Percentiles rank a stretch among this genome's conserved stretches.
These are phyloP conservation scores for Carex sylvatica DNA, from an alignment of 202 grass and related monocot species.

Conservation along the genomic window DNA sequence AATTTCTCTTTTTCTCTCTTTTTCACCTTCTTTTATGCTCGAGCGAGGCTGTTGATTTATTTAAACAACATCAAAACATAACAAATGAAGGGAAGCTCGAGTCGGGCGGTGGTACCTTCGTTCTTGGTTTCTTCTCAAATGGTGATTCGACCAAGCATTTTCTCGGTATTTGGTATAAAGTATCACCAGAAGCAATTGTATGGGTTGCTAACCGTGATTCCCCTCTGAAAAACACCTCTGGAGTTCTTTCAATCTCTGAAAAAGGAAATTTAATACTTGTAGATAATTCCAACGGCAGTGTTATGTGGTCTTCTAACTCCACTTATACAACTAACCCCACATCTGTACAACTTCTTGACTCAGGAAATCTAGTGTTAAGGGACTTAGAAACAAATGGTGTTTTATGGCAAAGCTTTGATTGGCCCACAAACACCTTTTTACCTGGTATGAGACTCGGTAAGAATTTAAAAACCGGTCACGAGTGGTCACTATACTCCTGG, in stretches of 20 bases:
- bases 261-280: constrained; percentile 39
- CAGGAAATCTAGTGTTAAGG: constrained; percentile 34
- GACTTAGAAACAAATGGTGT: not conserved
- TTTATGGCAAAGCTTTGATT: constrained; percentile 42
- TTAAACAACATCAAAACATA: constrained; percentile 24
- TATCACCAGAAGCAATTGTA: constrained; percentile 44
- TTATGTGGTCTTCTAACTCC: constrained; percentile 29
- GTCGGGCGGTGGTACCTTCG: constrained; percentile 43
- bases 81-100: constrained; percentile 49
- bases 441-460: constrained; percentile 32
- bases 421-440: constrained; percentile 29
- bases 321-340: not conserved
- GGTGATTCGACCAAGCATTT: constrained; percentile 28
- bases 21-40: not conserved
- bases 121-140: constrained; percentile 70
- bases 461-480: constrained; percentile 23
- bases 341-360: constrained; percentile 28
- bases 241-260: constrained; percentile 28
- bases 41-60: not conserved
- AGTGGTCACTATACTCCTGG: constrained; percentile 28
- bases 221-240: constrained; percentile 32
- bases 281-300: constrained; percentile 2
- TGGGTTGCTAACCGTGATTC: constrained; percentile 72
- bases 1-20: not conserved
- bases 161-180: constrained; percentile 65